Evolutionary conservation across 305 asterid genomes (phyloP), one percentile per base, ranked within the genome.

Genomic region (Ilex paraguariensis): DNA sequence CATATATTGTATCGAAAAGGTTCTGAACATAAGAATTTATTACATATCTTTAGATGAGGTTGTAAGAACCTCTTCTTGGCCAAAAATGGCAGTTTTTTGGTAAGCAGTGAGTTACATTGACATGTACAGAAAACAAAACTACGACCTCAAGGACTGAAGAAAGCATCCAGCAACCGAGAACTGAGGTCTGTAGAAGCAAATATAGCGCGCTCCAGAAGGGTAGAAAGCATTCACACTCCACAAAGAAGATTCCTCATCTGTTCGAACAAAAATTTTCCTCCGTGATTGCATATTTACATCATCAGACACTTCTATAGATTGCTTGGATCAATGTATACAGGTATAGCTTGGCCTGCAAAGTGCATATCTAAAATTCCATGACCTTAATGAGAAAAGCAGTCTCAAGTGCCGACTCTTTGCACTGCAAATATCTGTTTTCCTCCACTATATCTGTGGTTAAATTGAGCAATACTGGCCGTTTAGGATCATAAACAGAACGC

Each of bases 391-490:
- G 95, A 68, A 93, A 93, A 70, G 97, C 95, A 32, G 82, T 74
- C 79, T 93, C 95, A 60, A 84, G 54, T 30, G 99, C 97, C 8
- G 94, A 73, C 74, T 93, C 99, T 74, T 90, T 90, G 81, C 84
- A 79, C 48, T 81, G 91, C 79, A 90, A 63, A 45, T 93, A 93
- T 79, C 89, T 77, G 69, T 90, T 93, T n/a, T 90, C 95, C 77
- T 90, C 97, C 3, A 90, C 95, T 56, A 86, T 66, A 66, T 93
- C 99, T 6, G 87, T 73, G 13, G 96, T 83, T 71, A 90, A 66
- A 75, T 21, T 21, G 28, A 21, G 95, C 56, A 93, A 79, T 7
- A 93, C 66, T 1, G 99, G 92, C 32, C 79, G 28, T 21, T 21
- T 21, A 21, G 28, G 28, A 21, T 93, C 97, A 59, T 90, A 84